Conservation (phyloP, 2,329 filamentous ascomycete species). For the Fusarium setosum region DNA sequence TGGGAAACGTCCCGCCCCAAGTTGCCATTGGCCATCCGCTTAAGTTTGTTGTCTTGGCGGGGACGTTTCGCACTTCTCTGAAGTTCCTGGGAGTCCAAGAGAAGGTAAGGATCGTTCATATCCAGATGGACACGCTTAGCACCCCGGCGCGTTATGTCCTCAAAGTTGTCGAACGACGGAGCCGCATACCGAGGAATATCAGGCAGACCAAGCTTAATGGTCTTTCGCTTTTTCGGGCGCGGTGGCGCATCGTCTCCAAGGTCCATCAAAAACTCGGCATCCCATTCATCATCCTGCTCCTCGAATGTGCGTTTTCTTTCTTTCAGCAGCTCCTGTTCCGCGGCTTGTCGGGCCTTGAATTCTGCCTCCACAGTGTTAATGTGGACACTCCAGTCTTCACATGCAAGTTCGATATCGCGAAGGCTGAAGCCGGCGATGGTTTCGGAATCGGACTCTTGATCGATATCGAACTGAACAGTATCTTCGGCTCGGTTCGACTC, state of each 20-base stretch:
- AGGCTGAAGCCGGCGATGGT: slow-evolving; percentile 79
- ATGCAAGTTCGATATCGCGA: slow-evolving; percentile 85
- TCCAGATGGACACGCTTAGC: slow-evolving; percentile 86
- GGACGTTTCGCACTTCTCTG: slow-evolving; percentile 71
- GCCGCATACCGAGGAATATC: slow-evolving; percentile 69
- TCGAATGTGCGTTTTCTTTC: slow-evolving; percentile 48
- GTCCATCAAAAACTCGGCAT: slow-evolving; percentile 67
- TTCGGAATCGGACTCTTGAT: slow-evolving; percentile 68
- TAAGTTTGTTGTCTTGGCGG: slow-evolving; percentile 67
- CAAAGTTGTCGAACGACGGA: slow-evolving; percentile 84
- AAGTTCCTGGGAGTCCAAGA: slow-evolving; percentile 81
- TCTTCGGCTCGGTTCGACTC: slow-evolving; percentile 49
- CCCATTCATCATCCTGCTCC: slow-evolving; percentile 71
- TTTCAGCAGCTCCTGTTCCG: slow-evolving; percentile 46
- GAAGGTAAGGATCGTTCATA: slow-evolving; percentile 86
- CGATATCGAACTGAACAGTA: slow-evolving; percentile 57
- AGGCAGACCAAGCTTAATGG: slow-evolving; percentile 68
- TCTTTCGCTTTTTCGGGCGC: slow-evolving; percentile 76
- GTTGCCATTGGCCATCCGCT: slow-evolving; percentile 75
- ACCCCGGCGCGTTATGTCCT: slow-evolving; percentile 76
- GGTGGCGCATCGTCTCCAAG: slow-evolving; percentile 57
- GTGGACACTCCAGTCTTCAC: slow-evolving; percentile 83
- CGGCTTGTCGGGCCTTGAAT: slow-evolving; percentile 47
- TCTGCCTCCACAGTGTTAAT: slow-evolving; percentile 61
- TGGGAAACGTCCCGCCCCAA: slow-evolving; percentile 79